Percentiles rank a stretch among this genome's conserved stretches.
Conservation (phyloP, 164 flowering plant species). For the Buxus sempervirens region DNA sequence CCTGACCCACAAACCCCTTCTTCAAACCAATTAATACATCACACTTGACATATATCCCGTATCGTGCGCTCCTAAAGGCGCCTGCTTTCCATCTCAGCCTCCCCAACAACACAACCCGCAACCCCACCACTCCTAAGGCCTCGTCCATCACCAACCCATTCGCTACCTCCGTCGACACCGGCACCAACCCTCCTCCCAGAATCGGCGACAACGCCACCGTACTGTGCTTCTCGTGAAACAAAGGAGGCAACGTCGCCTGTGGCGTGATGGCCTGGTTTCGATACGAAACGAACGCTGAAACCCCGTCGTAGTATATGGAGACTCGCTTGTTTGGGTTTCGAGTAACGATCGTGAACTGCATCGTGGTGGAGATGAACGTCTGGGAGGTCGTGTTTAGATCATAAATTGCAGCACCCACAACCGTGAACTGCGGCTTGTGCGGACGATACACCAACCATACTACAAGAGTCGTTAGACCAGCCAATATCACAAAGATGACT, state of each 20-base stretch:
- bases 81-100: constrained; percentile 70
- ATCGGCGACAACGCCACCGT: constrained; percentile 64
- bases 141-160: constrained; percentile 53
- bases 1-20: constrained; percentile 51
- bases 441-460: constrained; percentile 78
- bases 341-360: constrained; percentile 70
- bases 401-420: constrained; percentile 55
- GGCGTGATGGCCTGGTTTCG: constrained; percentile 60
- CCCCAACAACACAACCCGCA: constrained; percentile 64
- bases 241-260: constrained; percentile 51
- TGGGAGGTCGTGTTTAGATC: constrained; percentile 54
- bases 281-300: constrained; percentile 52
- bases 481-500: constrained; percentile 45
- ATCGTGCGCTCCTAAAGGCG: constrained; percentile 33
- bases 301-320: constrained; percentile 52
- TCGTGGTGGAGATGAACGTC: constrained; percentile 46
- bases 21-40: constrained; percentile 65
- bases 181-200: constrained; percentile 43
- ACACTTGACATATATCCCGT: constrained; percentile 58
- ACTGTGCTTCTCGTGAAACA: constrained; percentile 42
- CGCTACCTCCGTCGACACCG: constrained; percentile 56
- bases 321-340: constrained; percentile 72
- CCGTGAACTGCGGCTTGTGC: constrained; percentile 57
- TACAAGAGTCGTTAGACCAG: constrained; percentile 49
- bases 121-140: constrained; percentile 57